Evolutionary conservation across 345 rosid species (phyloP).

Genomic region (Salix koriyanagi): DNA sequence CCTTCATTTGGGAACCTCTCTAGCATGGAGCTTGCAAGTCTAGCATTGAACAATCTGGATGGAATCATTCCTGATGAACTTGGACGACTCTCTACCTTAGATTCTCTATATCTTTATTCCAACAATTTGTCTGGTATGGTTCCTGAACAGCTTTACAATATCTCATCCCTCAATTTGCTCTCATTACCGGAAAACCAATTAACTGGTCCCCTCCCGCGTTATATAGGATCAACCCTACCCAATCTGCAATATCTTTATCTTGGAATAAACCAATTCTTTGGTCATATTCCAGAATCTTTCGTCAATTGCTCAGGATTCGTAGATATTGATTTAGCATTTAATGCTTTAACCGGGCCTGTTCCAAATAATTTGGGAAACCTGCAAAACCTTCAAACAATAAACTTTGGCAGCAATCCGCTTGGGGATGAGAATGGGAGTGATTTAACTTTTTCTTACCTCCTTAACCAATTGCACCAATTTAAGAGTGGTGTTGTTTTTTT

Average conservation of each 20-base stretch:
- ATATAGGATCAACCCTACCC: neutral
- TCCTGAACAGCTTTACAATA: neutral
- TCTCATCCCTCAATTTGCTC: neutral
- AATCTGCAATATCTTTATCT: neutral
- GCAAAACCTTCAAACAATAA: too few species aligned
- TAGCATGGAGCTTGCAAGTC: rapidly evolving
- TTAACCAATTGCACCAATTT: too few species aligned
- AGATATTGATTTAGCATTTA: too few species aligned
- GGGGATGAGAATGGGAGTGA: too few species aligned
- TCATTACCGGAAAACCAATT: too few species aligned
- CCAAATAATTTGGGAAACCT: too few species aligned
- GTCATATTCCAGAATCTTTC: too few species aligned
- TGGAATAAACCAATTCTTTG: too few species aligned
- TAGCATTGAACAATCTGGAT: neutral
- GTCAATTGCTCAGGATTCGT: neutral
- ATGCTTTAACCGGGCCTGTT: neutral
- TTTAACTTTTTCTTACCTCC: too few species aligned
- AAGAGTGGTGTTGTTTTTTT: too few species aligned
- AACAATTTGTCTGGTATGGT: too few species aligned
- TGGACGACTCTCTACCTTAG: neutral
- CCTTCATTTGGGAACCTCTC: neutral
- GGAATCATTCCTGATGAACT: neutral
- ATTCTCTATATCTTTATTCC: neutral
- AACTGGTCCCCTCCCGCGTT: neutral
- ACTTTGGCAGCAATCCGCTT: too few species aligned